Evolutionary conservation across 23 red algal species (phyloP).

Genomic region (Gracilariopsis chorda): DNA sequence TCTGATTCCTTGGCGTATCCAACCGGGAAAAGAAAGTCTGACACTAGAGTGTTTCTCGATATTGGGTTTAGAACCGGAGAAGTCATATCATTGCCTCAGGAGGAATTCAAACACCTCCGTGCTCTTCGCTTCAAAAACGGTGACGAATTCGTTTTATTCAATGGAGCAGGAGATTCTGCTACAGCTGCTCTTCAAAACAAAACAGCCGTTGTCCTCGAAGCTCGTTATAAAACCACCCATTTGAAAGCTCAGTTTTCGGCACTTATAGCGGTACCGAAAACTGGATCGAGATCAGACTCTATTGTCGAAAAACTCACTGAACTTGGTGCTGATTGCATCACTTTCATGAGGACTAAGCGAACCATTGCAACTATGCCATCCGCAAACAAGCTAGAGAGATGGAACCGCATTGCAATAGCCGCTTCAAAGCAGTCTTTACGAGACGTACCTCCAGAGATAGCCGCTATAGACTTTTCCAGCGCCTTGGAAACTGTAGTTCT

Average conservation of each 20-base stretch:
- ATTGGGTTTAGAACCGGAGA: background rate
- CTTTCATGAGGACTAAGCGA: slow-evolving; percentile 2
- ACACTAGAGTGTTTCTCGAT: slow-evolving; percentile 30
- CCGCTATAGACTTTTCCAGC: background rate
- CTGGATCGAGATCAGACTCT: slow-evolving; percentile 63
- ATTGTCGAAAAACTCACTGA: slow-evolving; percentile 91
- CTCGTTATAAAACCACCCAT: background rate
- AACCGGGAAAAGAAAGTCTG: background rate
- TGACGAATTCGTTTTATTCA: slow-evolving; percentile 41
- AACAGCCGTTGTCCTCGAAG: background rate
- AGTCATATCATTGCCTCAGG: background rate
- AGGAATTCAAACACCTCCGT: slow-evolving; percentile 59
- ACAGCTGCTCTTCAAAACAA: background rate
- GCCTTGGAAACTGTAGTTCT: background rate
- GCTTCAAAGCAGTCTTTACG: slow-evolving; percentile 88
- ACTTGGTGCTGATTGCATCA: slow-evolving; percentile 59
- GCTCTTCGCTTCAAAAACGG: slow-evolving; percentile 46
- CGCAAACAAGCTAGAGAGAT: slow-evolving; percentile 19
- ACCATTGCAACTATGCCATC: background rate
- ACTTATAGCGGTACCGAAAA: slow-evolving; percentile 36
- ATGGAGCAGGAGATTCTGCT: slow-evolving; percentile 23
- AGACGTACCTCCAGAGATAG: background rate
- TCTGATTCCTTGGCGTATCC: background rate
- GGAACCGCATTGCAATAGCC: slow-evolving; percentile 63
- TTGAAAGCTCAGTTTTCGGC: background rate